phyloP scores from a whole-genome alignment of 768 basidiomycete species.

The Kwoniella europaea region DNA sequence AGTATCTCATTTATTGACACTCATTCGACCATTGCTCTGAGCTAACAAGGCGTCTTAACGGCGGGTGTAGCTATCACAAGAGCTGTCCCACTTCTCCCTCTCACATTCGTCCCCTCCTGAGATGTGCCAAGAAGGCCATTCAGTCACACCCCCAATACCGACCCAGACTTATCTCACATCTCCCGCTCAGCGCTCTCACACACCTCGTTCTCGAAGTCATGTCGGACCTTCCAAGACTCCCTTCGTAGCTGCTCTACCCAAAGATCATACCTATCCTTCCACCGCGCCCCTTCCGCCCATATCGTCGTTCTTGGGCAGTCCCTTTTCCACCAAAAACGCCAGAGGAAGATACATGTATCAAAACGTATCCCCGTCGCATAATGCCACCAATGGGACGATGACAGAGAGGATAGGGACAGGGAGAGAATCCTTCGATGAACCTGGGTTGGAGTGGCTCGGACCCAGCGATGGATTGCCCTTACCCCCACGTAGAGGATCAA shows the following conservation, averaged over 20 bases:
- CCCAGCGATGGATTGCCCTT: conserved; percentile 32
- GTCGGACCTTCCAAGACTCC: conserved; percentile 15
- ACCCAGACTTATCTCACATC: conserved; percentile 4
- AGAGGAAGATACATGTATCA: conserved; percentile 34
- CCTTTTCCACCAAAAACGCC: conserved; percentile 39
- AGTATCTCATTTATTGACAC: conserved; percentile 15
- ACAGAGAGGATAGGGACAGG: conserved; percentile 15
- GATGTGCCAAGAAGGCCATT: background rate
- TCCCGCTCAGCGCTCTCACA: conserved; percentile 8
- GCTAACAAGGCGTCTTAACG: too few species aligned
- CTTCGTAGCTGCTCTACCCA: conserved; percentile 4
- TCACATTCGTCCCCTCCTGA: conserved; percentile 29
- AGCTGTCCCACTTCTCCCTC: conserved; percentile 48
- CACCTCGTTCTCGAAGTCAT: conserved; percentile 17
- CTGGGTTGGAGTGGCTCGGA: conserved; percentile 35
- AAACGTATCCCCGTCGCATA: conserved; percentile 17
- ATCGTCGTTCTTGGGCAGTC: conserved; percentile 48
- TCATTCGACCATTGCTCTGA: background rate
- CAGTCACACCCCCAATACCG: background rate
- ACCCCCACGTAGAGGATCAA: conserved; percentile 1
- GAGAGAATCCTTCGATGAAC: conserved; percentile 18
- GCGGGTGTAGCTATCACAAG: conserved; percentile 36
- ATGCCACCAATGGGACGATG: conserved; percentile 9
- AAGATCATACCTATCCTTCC: conserved; percentile 36
- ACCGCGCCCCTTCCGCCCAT: conserved; percentile 47